Percentiles rank a stretch among this genome's conserved stretches.
Conservation (phyloP, 768 basidiomycete genomes). For the Aureoboletus auriporus region DNA sequence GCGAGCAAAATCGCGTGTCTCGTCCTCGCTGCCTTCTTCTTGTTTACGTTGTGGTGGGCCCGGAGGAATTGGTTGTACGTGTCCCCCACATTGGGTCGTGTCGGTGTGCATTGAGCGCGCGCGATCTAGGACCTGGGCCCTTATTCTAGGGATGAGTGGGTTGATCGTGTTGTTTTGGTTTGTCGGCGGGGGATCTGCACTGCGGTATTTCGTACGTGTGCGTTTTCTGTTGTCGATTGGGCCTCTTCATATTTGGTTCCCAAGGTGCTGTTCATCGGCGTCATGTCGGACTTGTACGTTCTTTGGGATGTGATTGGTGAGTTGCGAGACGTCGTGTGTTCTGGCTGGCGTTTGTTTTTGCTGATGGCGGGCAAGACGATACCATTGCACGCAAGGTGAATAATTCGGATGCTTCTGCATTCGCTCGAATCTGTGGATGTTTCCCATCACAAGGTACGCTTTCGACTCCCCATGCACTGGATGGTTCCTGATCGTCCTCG, state of each 20-base stretch:
- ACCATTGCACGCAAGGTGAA: conserved; percentile 83
- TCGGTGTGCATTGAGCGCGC: background rate
- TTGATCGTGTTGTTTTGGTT: conserved; percentile 85
- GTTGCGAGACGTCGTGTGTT: conserved; percentile 21
- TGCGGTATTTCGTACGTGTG: conserved; percentile 68
- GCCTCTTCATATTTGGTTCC: background rate
- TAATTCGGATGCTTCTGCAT: conserved; percentile 81
- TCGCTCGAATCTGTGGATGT: conserved; percentile 82
- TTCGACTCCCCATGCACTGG: background rate
- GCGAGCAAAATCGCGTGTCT: conserved; percentile 83
- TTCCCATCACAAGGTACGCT: conserved; percentile 70
- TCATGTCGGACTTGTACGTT: conserved; percentile 85
- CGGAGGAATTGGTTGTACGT: conserved; percentile 68
- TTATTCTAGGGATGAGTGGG: conserved; percentile 77
- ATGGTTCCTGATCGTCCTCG: conserved; percentile 3
- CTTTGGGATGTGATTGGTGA: conserved; percentile 85
- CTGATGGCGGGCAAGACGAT: conserved; percentile 54
- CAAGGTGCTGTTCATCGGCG: conserved; percentile 77
- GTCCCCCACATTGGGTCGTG: background rate
- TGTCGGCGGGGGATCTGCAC: conserved; percentile 64
- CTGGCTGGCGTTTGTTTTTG: conserved; percentile 2
- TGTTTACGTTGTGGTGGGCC: conserved; percentile 89
- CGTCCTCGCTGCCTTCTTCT: conserved; percentile 78
- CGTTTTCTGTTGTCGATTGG: background rate
- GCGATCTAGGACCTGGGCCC: conserved; percentile 79